Evolutionary conservation across 192 early-diverging fungal genomes (phyloP).

Genomic region (Obelidium mucronatum): DNA sequence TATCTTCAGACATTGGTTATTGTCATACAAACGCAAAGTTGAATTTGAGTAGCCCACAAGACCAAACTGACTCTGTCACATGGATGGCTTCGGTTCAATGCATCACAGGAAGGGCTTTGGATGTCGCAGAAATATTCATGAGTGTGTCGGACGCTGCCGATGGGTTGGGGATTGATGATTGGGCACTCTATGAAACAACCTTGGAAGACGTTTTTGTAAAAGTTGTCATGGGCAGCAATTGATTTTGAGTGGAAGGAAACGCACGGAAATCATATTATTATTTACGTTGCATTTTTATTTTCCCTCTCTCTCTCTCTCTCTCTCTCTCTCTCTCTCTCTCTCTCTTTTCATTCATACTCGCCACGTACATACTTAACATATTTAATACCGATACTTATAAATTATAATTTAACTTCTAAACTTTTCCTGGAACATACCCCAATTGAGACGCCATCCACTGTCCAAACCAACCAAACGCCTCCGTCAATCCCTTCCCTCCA

Average conservation of each 20-base stretch:
- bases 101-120: constrained; percentile 19
- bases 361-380: too few species aligned
- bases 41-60: background rate
- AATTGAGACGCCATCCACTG: background rate
- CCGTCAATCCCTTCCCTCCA: background rate
- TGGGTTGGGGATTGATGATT: constrained; percentile 53
- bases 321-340: too few species aligned
- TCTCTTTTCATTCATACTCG: too few species aligned
- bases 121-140: constrained; percentile 37
- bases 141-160: constrained; percentile 21
- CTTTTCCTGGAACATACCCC: background rate
- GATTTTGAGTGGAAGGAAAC: too few species aligned
- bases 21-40: constrained; percentile 20
- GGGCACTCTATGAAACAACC: constrained; percentile 73
- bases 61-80: constrained; percentile 13
- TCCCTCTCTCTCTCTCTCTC: too few species aligned
- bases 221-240: constrained; percentile 26
- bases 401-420: too few species aligned
- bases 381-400: too few species aligned
- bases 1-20: constrained; percentile 22
- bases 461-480: background rate
- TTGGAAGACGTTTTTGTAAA: constrained; percentile 78
- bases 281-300: too few species aligned
- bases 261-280: too few species aligned
- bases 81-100: constrained; percentile 42